Base-by-base conservation (phyloP, 1,139 yeast species). In the Lodderomyces oxycetoniae region DNA sequence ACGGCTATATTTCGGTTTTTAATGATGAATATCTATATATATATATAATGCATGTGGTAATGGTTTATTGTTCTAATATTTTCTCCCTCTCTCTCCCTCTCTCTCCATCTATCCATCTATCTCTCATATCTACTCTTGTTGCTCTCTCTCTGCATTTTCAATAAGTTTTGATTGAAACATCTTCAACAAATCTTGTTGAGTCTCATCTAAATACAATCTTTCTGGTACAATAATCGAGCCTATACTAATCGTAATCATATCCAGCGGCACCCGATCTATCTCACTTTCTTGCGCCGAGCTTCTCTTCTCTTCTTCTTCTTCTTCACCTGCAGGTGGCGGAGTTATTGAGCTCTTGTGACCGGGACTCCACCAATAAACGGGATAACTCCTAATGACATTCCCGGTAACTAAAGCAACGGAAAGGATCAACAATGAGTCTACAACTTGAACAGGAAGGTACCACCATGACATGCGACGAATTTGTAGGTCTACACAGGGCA, bases 351-450 rank as follows among this genome's bases (percentile, higher is more conserved):
- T 12, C 21, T 27, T 27, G 11, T 16, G 4, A 17, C 12, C 52
- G 2, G 77, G 67, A 5, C 74, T 65, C 84, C 84, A 78, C 86
- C 87, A 80, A 50, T 64, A 77, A 5, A 54, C 52, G 0, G 88
- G 88, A 46, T 78, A 80, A 30, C 55, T 52, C 34, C 83, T 51
- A 4, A 74, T 44, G 2, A 80, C 47, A 48, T 80, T 80, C 34
- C 81, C 78, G 2, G 77, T 63, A 5, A 80, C 53, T 30, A 71
- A 60, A 0, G 83, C 82, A 2, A 75, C 75, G 0, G 60, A 53
- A 12, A 77, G 50, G 41, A 79, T 74, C 33, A 79, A 54, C 3
- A 72, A 56, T 1, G 74, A 63, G 4, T 76, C 65, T 0, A 79
- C 60, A 3, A 80, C 41, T 36, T 79, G 83, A 2, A 63, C 70